Conservation (phyloP, 1,284 basidiomycete species). For the Takashimella tepidaria region DNA sequence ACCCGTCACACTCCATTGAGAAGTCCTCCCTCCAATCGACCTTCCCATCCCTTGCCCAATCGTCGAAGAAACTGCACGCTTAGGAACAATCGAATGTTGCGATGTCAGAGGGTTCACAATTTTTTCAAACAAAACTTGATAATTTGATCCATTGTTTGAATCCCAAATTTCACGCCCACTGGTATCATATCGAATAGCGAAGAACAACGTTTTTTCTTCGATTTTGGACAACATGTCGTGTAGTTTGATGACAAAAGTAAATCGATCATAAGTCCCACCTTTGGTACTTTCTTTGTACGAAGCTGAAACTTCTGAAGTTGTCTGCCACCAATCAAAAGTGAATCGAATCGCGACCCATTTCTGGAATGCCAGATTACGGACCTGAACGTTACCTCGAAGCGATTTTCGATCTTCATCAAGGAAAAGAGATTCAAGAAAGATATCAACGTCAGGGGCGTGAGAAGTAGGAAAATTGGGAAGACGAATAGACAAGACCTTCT, state of each 20-base stretch:
- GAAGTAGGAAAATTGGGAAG: conserved; percentile 54
- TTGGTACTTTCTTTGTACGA: conserved; percentile 64
- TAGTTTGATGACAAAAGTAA: conserved; percentile 53
- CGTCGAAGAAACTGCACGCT: conserved; percentile 13
- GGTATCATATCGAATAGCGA: conserved; percentile 74
- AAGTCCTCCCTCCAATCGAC: conserved; percentile 29
- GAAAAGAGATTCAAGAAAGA: conserved; percentile 54
- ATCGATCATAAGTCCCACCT: conserved; percentile 59
- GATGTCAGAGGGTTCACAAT: conserved; percentile 9
- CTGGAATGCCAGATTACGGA: conserved; percentile 79
- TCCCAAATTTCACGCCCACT: conserved; percentile 77
- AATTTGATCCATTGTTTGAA: conserved; percentile 78
- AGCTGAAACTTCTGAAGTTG: conserved; percentile 85
- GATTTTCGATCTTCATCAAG: conserved; percentile 61
- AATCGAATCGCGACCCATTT: conserved; percentile 87
- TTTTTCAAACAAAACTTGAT: conserved; percentile 55
- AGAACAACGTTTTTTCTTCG: conserved; percentile 76
- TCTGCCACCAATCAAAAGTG: conserved; percentile 92
- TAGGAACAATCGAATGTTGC: conserved; percentile 1
- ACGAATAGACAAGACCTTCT: conserved; percentile 45
- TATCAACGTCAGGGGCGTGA: conserved; percentile 48
- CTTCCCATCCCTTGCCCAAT: conserved; percentile 38
- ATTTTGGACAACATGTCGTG: conserved; percentile 56
- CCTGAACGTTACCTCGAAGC: conserved; percentile 65
- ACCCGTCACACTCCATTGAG: conserved; percentile 47